Conservation (phyloP, 1,139 yeast species). For the Blastobotrys elegans region DNA sequence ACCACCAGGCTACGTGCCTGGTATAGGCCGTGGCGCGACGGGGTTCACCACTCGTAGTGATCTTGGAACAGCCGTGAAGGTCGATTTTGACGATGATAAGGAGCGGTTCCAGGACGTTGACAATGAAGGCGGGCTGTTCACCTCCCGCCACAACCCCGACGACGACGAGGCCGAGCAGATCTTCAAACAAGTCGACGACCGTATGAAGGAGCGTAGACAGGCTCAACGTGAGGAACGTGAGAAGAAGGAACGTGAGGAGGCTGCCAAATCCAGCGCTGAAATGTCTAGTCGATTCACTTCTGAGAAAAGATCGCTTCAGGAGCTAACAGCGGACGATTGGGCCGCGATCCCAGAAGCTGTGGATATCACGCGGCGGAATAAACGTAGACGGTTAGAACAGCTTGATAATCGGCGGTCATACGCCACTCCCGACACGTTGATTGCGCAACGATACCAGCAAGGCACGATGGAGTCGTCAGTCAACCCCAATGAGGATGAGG, state of each 20-base stretch:
- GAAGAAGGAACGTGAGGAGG: constrained; percentile 27
- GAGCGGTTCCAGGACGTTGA: constrained; percentile 38
- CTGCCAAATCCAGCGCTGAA: constrained; percentile 29
- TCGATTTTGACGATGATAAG: constrained; percentile 30
- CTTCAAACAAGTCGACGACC: constrained; percentile 59
- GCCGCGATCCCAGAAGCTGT: constrained; percentile 78
- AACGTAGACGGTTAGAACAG: constrained; percentile 59
- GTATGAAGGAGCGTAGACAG: constrained; percentile 42
- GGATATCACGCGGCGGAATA: constrained; percentile 77
- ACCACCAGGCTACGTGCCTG: constrained; percentile 88
- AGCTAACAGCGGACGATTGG: constrained; percentile 73
- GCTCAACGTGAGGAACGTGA: constrained; percentile 35
- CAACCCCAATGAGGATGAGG: constrained; percentile 34
- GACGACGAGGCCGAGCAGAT: constrained; percentile 78
- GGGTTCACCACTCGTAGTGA: constrained; percentile 88
- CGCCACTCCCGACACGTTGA: constrained; percentile 74
- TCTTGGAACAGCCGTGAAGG: constrained; percentile 48
- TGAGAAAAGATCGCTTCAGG: constrained; percentile 56
- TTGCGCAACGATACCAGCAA: constrained; percentile 37
- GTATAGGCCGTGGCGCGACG: constrained; percentile 91
- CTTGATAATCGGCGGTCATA: constrained; percentile 66
- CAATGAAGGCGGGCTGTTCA: constrained; percentile 35
- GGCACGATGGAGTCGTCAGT: constrained; percentile 33
- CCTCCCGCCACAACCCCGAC: constrained; percentile 32
- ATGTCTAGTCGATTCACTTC: constrained; percentile 48